Conservation (phyloP, 495 filamentous ascomycete species). For the Hypoxylon subgilvum region DNA sequence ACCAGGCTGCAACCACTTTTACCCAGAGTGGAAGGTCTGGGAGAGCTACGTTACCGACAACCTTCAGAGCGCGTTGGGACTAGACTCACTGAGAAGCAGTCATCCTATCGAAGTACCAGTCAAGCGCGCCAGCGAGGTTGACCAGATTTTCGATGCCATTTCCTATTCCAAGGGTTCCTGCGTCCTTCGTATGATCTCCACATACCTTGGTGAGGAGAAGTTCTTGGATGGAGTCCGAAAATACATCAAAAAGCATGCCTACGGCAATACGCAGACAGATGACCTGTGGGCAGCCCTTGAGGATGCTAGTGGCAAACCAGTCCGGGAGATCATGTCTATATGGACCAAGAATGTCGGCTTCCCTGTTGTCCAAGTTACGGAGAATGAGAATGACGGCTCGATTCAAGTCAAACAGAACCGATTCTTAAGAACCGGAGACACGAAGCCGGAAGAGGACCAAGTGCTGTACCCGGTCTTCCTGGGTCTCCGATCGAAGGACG, state of each 20-base stretch:
- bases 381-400: slow-evolving; percentile 61
- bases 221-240: slow-evolving; percentile 92
- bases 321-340: slow-evolving; percentile 76
- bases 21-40: slow-evolving; percentile 99
- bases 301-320: slow-evolving; percentile 88
- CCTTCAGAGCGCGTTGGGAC: slow-evolving; percentile 81
- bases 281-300: slow-evolving; percentile 91
- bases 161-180: slow-evolving; percentile 97
- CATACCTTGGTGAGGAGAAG: slow-evolving; percentile 87
- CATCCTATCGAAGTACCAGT: slow-evolving; percentile 98
- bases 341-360: slow-evolving; percentile 83
- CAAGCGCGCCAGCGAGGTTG: slow-evolving; percentile 92
- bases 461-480: slow-evolving; percentile 78
- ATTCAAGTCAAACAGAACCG: slow-evolving; percentile 77
- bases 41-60: slow-evolving; percentile 90
- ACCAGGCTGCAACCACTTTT: slow-evolving; percentile 80
- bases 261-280: slow-evolving; percentile 80
- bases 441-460: slow-evolving; percentile 81
- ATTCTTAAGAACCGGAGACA: slow-evolving; percentile 75
- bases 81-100: slow-evolving; percentile 91
- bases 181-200: slow-evolving; percentile 96
- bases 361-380: slow-evolving; percentile 73
- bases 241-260: slow-evolving; percentile 95
- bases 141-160: slow-evolving; percentile 98
- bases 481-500: slow-evolving; percentile 69